Conservation (phyloP, 2,329 filamentous ascomycete species). For the Calonectria ilicicola region DNA sequence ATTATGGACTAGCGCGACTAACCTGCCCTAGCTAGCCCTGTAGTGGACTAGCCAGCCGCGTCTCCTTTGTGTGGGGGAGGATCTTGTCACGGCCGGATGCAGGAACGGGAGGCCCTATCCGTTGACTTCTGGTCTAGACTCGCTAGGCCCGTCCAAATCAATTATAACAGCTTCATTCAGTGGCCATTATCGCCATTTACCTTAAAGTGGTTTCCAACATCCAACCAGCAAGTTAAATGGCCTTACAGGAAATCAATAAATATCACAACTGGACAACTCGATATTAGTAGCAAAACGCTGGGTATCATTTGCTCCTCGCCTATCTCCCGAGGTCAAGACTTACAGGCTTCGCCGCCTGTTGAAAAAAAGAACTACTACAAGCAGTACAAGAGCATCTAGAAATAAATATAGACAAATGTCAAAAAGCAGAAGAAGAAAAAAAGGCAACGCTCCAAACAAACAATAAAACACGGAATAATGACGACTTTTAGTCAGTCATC, state of each 20-base stretch:
- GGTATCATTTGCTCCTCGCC: constrained; percentile 43
- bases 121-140: neutral
- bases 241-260: neutral
- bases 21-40: constrained; percentile 1
- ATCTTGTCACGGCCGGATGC: constrained; percentile 37
- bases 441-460: constrained; percentile 22
- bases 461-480: constrained; percentile 27
- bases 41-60: constrained; percentile 18
- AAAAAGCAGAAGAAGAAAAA: constrained; percentile 1
- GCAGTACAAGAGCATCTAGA: constrained; percentile 29
- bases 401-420: constrained; percentile 24
- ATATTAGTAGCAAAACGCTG: constrained; percentile 37
- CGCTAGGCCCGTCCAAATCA: neutral
- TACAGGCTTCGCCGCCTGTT: constrained; percentile 23
- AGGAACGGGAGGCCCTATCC: constrained; percentile 30
- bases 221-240: too few species aligned
- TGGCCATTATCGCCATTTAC: neutral
- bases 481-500: constrained; percentile 23
- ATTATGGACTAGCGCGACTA: constrained; percentile 22
- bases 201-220: too few species aligned
- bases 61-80: constrained; percentile 33
- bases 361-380: constrained; percentile 23
- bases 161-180: neutral
- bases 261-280: neutral
- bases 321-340: constrained; percentile 30